Conservation (phyloP, 2,329 filamentous ascomycete genomes). For the Hypoxylon sp. region DNA sequence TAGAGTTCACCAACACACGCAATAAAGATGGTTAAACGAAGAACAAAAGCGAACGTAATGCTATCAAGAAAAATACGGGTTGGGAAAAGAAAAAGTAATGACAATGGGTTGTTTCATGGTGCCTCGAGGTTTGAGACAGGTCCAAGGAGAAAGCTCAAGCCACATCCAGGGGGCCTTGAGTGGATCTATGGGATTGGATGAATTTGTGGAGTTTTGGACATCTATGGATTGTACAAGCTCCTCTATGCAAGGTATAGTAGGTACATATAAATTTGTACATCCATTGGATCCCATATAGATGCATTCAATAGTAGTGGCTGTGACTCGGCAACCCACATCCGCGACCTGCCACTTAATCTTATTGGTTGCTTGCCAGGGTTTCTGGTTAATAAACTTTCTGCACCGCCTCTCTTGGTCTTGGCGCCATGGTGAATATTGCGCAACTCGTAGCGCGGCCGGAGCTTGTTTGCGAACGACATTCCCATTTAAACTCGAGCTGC, state of each 20-base stretch:
- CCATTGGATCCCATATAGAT: too few species aligned
- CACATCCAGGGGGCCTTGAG: constrained; percentile 35
- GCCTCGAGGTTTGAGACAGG: constrained; percentile 38
- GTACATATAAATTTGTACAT: too few species aligned
- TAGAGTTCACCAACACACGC: constrained; percentile 13
- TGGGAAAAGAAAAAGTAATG: constrained; percentile 23
- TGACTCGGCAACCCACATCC: constrained; percentile 12
- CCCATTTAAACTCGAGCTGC: constrained; percentile 29
- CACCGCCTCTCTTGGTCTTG: constrained; percentile 39
- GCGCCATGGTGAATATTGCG: constrained; percentile 31
- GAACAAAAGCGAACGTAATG: constrained; percentile 26
- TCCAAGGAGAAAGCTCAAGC: constrained; percentile 39
- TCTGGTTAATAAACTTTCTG: constrained; percentile 9
- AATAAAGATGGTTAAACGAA: constrained; percentile 12
- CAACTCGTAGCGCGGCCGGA: constrained; percentile 24
- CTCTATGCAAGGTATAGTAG: too few species aligned
- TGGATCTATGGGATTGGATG: constrained; percentile 12
- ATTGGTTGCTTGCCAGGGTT: background rate
- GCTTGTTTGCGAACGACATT: constrained; percentile 18
- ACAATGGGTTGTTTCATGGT: constrained; percentile 34
- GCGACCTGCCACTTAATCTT: background rate
- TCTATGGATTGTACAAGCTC: too few species aligned
- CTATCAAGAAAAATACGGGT: constrained; percentile 11
- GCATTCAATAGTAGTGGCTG: constrained; percentile 14
- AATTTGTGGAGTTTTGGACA: constrained; percentile 2